These are phyloP conservation scores for Rhinocladiella similis DNA, from an alignment of 2,329 filamentous ascomycete genomes.

Conservation along the genomic window DNA sequence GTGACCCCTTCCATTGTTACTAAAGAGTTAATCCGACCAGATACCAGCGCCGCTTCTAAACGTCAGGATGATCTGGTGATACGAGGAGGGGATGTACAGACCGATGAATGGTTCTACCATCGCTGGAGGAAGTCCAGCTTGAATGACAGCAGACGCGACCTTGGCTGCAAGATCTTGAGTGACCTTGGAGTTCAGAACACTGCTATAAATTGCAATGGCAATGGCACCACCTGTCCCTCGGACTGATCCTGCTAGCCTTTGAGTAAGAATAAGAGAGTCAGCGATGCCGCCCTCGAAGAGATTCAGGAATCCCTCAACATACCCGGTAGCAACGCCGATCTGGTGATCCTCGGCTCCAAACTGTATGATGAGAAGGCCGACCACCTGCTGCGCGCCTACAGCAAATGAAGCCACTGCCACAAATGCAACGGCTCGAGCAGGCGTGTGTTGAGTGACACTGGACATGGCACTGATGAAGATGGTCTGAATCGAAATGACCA, in stretches of 20 bases:
- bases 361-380: conserved; percentile 10
- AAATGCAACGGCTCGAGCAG: conserved; percentile 10
- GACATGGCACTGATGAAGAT: conserved; percentile 8
- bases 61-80: neutral
- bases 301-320: neutral
- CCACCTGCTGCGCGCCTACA: conserved; percentile 11
- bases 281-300: no score
- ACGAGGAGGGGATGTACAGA: no score
- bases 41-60: neutral
- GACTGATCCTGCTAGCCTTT: neutral
- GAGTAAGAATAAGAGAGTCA: no score
- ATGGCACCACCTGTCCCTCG: conserved; percentile 9
- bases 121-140: conserved; percentile 10
- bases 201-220: conserved; percentile 13
- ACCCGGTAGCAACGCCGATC: conserved; percentile 15
- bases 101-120: no score
- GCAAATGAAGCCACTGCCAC: conserved; percentile 6
- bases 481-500: neutral
- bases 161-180: neutral
- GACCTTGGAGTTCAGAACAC: conserved; percentile 3
- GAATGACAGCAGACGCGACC: conserved; percentile 5
- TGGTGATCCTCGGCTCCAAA: conserved; percentile 14
- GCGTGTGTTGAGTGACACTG: conserved; percentile 7
- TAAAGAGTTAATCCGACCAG: conserved; percentile 5
- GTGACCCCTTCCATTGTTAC: conserved; percentile 3